Evolutionary conservation across 2,329 filamentous ascomycete genomes (phyloP), one percentile per base, ranked within the genome.

Genomic region (Lachnellula willkommii): DNA sequence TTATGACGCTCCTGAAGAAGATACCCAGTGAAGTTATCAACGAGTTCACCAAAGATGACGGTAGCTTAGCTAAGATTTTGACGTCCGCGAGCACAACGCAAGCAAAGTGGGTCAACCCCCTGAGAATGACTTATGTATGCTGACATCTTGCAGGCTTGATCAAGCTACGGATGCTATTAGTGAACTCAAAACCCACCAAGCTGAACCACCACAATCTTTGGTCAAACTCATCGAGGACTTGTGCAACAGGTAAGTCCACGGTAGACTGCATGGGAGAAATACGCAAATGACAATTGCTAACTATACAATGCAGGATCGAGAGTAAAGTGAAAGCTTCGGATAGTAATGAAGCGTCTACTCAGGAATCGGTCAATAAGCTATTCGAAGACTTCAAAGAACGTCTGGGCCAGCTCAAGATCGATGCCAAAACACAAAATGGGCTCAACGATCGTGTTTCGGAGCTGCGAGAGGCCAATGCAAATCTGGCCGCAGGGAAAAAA

Each of bases 31-130:
- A 57, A 4, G 50, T 63, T 5, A 22, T 57, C 17, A 40, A 60
- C 28, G 56, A 65, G 17, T 48, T 68, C 20, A 50, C 35, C 2
- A 58, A 61, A 42, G 59, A 66, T n/a, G 58, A 60, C 22, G 60
- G 64, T 1, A 28, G 61, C 8, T 47, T 69, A 3, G 49, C 55
- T 3, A 61, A 50, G 11, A 53, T 68, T 14, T 26, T 66, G 4
- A 47, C 47, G 11, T 58, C 52, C 17, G 56, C 50, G 20, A 54
- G 49, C 28, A 20, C 22, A 37, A 62, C 56, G 32, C 70, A 54
- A 64, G 61, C 20, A 63, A 69, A 60, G 71, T 70, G 43, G 66
- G 66, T 51, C 49, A 63, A 15, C 52, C 61, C n/a, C 56, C 28
- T 3, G 15, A 66, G 64, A 43, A 15, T 28, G 24, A 22, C 46